Conservation (phyloP, 1,284 basidiomycete species). For the Leccinum huronense region DNA sequence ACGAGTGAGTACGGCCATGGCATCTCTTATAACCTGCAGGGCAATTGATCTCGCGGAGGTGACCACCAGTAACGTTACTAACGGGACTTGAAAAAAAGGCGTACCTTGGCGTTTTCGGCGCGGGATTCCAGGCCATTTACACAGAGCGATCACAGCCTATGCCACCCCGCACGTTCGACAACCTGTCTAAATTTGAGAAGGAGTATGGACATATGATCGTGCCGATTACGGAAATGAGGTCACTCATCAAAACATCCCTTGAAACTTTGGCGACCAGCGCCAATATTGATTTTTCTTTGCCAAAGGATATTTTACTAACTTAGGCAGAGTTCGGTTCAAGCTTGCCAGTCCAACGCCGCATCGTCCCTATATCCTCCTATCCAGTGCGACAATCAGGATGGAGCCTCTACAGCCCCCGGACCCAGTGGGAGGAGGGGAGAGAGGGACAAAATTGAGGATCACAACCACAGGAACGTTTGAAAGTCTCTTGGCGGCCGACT, state of each 20-base stretch:
- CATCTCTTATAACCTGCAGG: neutral
- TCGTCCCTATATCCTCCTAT: neutral
- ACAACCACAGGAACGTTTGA: neutral
- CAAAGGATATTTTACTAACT: neutral
- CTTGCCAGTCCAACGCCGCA: neutral
- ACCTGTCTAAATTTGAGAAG: neutral
- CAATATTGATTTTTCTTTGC: neutral
- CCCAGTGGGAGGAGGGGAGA: neutral
- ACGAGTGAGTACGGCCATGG: neutral
- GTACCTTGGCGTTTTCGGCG: neutral
- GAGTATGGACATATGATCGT: neutral
- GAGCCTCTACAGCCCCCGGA: neutral
- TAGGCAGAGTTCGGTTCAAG: neutral
- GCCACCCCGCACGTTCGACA: slow-evolving; percentile 2
- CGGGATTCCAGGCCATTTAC: neutral
- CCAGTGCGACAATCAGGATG: neutral
- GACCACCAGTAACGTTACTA: neutral
- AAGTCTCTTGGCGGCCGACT: neutral
- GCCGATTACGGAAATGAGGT: neutral
- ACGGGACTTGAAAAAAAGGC: neutral
- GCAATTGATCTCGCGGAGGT: neutral
- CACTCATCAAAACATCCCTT: neutral
- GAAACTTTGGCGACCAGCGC: neutral
- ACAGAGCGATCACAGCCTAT: neutral
- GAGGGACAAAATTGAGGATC: neutral